Base-by-base conservation (phyloP, 257 asterid species). In the Penstemon newberryi region DNA sequence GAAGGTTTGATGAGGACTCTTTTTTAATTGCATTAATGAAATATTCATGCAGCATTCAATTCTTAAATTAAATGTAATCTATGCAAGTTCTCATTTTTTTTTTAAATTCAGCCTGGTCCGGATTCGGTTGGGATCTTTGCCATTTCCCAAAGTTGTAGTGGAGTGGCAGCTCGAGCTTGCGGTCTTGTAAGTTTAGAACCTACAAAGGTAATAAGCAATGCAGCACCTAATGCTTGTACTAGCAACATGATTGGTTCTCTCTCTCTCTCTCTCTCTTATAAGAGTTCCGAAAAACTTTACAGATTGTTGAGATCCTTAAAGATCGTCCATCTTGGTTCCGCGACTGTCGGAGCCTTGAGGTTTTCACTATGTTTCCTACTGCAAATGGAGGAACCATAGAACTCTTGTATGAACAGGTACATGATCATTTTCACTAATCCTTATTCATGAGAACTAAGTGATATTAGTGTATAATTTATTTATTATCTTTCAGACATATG, bases 111-210 rank as follows among this genome's bases (percentile, higher is more conserved):
- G 99, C 99, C 99, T 95, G 99, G 99, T 95, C 99, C 98, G 97
- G 98, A 95, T 81, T 95, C 93, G 79, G 98, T 95, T 83, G 99
- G 99, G 91, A 91, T 95, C 79, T 95, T 91, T 79, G 93, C 98
- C 80, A 91, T 95, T 83, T 87, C 99, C 59, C 96, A 83, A 56
- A 87, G 90, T 83, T 80, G 92, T 77, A 80, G 82, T 74, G 98
- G 96, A 77, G 99, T 91, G 87, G 99, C 99, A 63, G 99, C 99
- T 72, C 89, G 99, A 86, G 98, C 99, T 42, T 94, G 98, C 39
- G 96, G 99, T 83, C 98, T 94, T 78, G 99, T 94, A 44, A 86
- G 95, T 85, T 83, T 94, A 75, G 98, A 94, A 75, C 99, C 99
- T 63, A 66, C 85, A 42, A 94, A 91, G 96, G 99, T 91, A 25